These are phyloP conservation scores for Anethum foeniculum DNA, from an alignment of 140 eudicot species.

Conservation along the genomic window DNA sequence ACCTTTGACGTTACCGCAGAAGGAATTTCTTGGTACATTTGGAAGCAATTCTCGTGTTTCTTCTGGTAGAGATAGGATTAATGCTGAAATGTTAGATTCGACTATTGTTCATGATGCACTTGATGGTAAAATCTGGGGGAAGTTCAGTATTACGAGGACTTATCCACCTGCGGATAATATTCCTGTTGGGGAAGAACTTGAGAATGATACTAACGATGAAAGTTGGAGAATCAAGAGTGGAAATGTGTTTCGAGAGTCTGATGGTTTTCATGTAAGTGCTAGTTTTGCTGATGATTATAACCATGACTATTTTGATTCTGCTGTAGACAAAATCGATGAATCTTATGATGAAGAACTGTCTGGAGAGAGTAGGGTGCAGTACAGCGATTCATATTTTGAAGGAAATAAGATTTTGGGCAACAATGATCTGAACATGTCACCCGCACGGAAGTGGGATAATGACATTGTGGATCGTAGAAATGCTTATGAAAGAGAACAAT, in stretches of 20 bases:
- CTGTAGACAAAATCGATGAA: slow-evolving; percentile 7
- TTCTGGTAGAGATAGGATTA: slow-evolving; percentile 8
- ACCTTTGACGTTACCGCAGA: slow-evolving; percentile 9
- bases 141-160: slow-evolving; percentile 5
- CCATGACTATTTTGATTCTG: neutral
- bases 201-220: neutral
- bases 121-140: neutral
- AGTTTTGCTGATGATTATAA: slow-evolving; percentile 16
- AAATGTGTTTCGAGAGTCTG: neutral
- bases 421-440: slow-evolving; percentile 5
- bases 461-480: slow-evolving; percentile 15
- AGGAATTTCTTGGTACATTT: slow-evolving; percentile 13
- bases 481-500: slow-evolving; percentile 4
- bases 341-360: slow-evolving; percentile 13
- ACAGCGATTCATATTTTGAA: slow-evolving; percentile 6
- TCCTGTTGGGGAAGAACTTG: slow-evolving; percentile 9
- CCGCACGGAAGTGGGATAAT: slow-evolving; percentile 7
- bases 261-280: slow-evolving; percentile 1
- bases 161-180: slow-evolving; percentile 9
- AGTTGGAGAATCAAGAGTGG: neutral
- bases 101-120: slow-evolving; percentile 12
- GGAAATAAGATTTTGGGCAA: slow-evolving; percentile 16
- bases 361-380: slow-evolving; percentile 10
- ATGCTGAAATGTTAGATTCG: slow-evolving; percentile 7
- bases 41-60: neutral